A percentile compares a stretch with the other conserved stretches of the same genome.
Evolutionary conservation across 768 basidiomycete genomes (phyloP).

Genomic region (Pluteus cervinus): DNA sequence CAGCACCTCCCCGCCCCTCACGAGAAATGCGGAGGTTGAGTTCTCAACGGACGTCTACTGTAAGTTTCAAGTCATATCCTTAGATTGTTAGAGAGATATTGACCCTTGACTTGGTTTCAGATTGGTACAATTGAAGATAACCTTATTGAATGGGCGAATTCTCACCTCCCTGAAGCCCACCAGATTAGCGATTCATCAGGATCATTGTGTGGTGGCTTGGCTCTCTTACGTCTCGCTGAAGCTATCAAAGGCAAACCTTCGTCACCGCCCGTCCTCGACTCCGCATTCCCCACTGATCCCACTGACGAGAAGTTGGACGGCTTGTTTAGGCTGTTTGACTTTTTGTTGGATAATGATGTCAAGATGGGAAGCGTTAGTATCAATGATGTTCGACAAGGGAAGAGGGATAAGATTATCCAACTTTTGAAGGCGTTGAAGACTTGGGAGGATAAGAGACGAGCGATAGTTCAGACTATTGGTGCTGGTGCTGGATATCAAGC

Average conservation of each 20-base stretch:
- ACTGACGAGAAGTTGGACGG: conserved; percentile 82
- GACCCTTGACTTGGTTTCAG: conserved; percentile 8
- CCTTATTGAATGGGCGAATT: conserved; percentile 89
- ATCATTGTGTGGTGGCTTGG: conserved; percentile 59
- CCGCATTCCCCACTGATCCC: conserved; percentile 63
- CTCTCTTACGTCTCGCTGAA: conserved; percentile 82
- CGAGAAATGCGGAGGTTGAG: conserved; percentile 51
- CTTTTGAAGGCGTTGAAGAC: conserved; percentile 68
- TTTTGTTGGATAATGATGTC: conserved; percentile 85
- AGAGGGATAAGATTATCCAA: conserved; percentile 75
- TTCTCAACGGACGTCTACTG: conserved; percentile 21
- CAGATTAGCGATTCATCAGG: conserved; percentile 45
- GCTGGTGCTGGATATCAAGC: conserved; percentile 28
- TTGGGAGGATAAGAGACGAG: conserved; percentile 75
- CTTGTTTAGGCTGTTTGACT: conserved; percentile 86
- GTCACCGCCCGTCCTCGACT: conserved; percentile 70
- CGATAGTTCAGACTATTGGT: conserved; percentile 49
- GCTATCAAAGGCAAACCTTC: conserved; percentile 61
- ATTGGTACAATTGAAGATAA: conserved; percentile 33
- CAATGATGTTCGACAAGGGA: conserved; percentile 85
- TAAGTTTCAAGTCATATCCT: conserved; percentile 16
- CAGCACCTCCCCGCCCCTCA: conserved; percentile 60
- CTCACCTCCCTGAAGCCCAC: conserved; percentile 60
- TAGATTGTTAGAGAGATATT: no score
- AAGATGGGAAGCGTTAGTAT: conserved; percentile 90